A percentile compares a stretch with the other conserved stretches of the same genome.
Evolutionary conservation across 2,329 filamentous ascomycete genomes (phyloP).

Genomic region (Neofusicoccum umdonicola): DNA sequence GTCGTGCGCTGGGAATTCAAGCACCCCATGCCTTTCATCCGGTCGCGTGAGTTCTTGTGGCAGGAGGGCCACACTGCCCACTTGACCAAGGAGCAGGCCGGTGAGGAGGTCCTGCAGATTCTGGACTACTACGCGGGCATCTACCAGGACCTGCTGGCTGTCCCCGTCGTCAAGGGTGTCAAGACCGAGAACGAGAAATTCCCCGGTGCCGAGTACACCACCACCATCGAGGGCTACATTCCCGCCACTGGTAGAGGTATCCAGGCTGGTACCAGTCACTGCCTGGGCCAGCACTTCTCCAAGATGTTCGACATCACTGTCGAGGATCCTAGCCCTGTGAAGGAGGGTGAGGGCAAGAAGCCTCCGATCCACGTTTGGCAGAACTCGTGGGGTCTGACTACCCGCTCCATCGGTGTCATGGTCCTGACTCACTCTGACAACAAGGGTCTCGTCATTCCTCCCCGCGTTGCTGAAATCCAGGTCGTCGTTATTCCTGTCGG

Average conservation of each 20-base stretch:
- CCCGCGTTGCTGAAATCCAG: conserved; percentile 83
- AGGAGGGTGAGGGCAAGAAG: conserved; percentile 69
- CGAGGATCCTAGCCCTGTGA: conserved; percentile 72
- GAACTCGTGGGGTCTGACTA: conserved; percentile 98
- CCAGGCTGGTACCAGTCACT: conserved; percentile 92
- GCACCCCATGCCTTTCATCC: conserved; percentile 79
- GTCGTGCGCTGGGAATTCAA: conserved; percentile 97
- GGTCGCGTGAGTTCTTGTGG: conserved; percentile 95
- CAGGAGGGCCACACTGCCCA: conserved; percentile 96
- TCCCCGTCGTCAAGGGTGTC: conserved; percentile 86
- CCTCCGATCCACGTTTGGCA: conserved; percentile 79
- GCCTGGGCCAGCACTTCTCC: conserved; percentile 94
- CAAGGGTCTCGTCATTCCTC: conserved; percentile 90
- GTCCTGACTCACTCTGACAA: conserved; percentile 97
- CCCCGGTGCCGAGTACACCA: conserved; percentile 92
- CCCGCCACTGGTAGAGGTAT: conserved; percentile 94
- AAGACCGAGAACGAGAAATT: conserved; percentile 99
- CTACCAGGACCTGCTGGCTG: conserved; percentile 90
- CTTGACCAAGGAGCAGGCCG: conserved; percentile 76
- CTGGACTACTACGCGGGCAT: conserved; percentile 88
- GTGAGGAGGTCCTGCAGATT: conserved; percentile 85
- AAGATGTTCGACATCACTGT: conserved; percentile 99
- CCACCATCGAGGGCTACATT: conserved; percentile 95
- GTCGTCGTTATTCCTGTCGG: conserved; percentile 88
- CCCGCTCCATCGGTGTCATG: conserved; percentile 97